Evolutionary conservation across 768 basidiomycete genomes (phyloP).

Genomic region (Tubosaeta brunneosetosa): DNA sequence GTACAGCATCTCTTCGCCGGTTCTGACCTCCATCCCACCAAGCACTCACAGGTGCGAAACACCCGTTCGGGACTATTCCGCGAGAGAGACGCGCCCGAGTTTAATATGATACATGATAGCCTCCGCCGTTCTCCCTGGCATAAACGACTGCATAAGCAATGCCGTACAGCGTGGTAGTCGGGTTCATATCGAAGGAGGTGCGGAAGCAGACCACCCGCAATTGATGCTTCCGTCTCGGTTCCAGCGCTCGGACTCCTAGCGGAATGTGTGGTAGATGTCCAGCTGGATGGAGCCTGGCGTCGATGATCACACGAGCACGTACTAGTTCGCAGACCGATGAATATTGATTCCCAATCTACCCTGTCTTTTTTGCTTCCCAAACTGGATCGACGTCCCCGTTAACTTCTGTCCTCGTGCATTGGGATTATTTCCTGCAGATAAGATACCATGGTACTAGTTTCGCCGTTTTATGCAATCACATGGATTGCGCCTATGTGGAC

Average conservation of each 20-base stretch:
- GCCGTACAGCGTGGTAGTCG: neutral
- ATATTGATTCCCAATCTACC: no score
- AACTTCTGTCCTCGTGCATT: no score
- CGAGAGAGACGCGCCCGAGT: neutral
- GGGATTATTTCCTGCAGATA: no score
- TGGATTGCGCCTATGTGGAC: no score
- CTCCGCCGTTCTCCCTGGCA: neutral
- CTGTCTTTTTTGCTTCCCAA: no score
- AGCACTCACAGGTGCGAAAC: slow-evolving; percentile 1
- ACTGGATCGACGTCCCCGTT: no score
- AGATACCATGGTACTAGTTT: no score
- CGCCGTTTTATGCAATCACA: no score
- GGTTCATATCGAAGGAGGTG: neutral
- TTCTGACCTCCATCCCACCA: slow-evolving; percentile 7
- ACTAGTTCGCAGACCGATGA: no score
- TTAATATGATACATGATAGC: slow-evolving; percentile 8
- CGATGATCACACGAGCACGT: no score
- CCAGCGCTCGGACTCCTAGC: neutral
- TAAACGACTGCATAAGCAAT: slow-evolving; percentile 2
- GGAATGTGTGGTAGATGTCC: neutral
- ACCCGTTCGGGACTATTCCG: neutral
- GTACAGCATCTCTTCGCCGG: neutral
- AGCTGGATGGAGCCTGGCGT: no score
- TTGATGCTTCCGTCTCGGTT: neutral
- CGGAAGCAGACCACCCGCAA: neutral